Conservation (phyloP, 2,329 filamentous ascomycete genomes). For the Simplicillium aogashimaense region DNA sequence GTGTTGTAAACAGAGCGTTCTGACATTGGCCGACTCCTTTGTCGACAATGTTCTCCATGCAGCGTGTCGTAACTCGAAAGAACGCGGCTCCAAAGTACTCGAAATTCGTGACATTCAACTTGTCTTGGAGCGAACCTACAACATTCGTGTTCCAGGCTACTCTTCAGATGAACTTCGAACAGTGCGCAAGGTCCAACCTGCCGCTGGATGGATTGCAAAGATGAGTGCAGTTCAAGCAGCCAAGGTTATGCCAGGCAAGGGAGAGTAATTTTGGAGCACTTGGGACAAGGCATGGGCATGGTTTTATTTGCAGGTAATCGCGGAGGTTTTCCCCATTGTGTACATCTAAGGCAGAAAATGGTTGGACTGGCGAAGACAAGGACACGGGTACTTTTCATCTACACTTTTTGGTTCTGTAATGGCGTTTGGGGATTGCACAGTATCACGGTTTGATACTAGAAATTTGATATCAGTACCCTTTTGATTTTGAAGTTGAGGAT, state of each 20-base stretch:
- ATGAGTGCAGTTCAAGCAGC: constrained; percentile 94
- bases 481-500: too few species aligned
- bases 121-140: constrained; percentile 75
- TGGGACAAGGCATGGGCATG: too few species aligned
- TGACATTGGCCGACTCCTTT: constrained; percentile 87
- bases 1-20: constrained; percentile 54
- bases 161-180: constrained; percentile 89
- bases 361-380: too few species aligned
- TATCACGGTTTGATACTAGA: too few species aligned
- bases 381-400: too few species aligned
- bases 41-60: constrained; percentile 82
- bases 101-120: constrained; percentile 83
- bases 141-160: constrained; percentile 89
- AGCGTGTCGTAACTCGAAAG: constrained; percentile 86
- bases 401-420: too few species aligned
- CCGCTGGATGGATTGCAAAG: constrained; percentile 85
- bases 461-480: too few species aligned
- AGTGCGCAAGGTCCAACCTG: constrained; percentile 85
- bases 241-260: constrained; percentile 63
- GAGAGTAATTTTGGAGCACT: constrained; percentile 28
- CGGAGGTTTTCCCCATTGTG: too few species aligned
- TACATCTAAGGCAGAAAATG: too few species aligned
- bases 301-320: too few species aligned
- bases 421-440: too few species aligned
- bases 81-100: constrained; percentile 80